Base-by-base conservation (phyloP, 805 yeast species). In the Komagataella pastoris region DNA sequence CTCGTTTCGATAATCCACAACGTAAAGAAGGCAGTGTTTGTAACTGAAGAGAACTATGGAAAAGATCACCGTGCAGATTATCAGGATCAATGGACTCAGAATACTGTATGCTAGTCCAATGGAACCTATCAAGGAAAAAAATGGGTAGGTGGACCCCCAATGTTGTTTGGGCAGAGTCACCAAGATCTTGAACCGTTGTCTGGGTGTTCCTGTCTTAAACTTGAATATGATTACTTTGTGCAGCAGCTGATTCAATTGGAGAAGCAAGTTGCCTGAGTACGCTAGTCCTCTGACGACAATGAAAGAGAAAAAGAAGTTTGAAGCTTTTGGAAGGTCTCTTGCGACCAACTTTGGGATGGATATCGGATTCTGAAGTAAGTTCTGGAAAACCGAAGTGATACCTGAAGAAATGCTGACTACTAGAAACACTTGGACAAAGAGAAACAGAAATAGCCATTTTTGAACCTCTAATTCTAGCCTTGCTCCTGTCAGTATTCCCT, bases 361-460 rank as follows among this genome's bases (percentile, higher is more conserved):
- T 0, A 81, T 78, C 1, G 96, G 96, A 56, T 77, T 82, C 54
- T 77, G 79, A 6, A 86, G 64, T 4, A 84, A 65, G 52, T 77
- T 80, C 55, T 80, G 80, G 47, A 84, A 64, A 0, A 87, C 72
- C 6, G 77, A 80, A 1, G 84, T 76, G 3, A 86, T 65, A 24
- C 96, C 90, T 0, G 93, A 83, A 58, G 95, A 87, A 44, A 89
- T 76, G 0, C 96, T 85, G 2, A 89, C 88, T 23, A 89, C 91
- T 47, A 90, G 65, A 57, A 90, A 89, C 46, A 88, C 77, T 58
- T 90, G 97, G 50, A 89, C 79, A 61, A 86, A 88, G 49, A 84
- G 68, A 60, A 89, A 89, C 0, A 79, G 71, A 65, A 86, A 90
- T 57, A 85, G 75, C 87, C 93, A 85, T 48, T 72, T 70, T 56